Conservation (phyloP, 106 monocot genomes). For the Gastrodia elata region DNA sequence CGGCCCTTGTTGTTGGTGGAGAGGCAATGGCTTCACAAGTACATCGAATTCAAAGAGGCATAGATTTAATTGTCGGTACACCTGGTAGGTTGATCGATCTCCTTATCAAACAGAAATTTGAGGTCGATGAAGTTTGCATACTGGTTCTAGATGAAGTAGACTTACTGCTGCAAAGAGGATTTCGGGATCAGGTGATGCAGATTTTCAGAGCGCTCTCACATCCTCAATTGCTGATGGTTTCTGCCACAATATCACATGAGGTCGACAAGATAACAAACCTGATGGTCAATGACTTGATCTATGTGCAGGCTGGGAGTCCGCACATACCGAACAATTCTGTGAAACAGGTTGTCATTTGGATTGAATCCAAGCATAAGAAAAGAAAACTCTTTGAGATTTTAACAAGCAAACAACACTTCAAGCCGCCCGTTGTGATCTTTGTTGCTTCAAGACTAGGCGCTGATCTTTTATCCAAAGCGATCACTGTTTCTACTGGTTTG, state of each 20-base stretch:
- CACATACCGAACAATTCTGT: constrained; percentile 43
- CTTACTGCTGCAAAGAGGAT: constrained; percentile 71
- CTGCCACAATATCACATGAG: constrained; percentile 57
- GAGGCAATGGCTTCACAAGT: constrained; percentile 60
- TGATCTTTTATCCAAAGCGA: constrained; percentile 70
- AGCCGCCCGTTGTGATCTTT: constrained; percentile 64
- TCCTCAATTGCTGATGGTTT: constrained; percentile 80
- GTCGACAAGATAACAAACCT: constrained; percentile 54
- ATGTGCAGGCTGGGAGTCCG: constrained; percentile 38
- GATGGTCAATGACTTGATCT: constrained; percentile 42
- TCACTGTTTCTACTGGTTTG: constrained; percentile 52
- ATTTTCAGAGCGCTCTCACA: constrained; percentile 61
- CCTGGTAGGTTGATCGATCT: constrained; percentile 88
- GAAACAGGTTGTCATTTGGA: constrained; percentile 76
- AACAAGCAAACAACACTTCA: constrained; percentile 69
- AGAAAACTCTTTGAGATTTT: constrained; percentile 80
- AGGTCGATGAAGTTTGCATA: constrained; percentile 42
- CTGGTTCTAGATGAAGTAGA: constrained; percentile 89
- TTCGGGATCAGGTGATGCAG: constrained; percentile 79
- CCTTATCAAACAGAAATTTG: constrained; percentile 46
- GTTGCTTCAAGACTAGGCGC: constrained; percentile 79
- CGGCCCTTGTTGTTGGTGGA: constrained; percentile 83
- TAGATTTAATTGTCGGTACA: constrained; percentile 68
- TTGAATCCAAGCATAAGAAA: constrained; percentile 76
- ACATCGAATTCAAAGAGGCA: constrained; percentile 47